These are phyloP conservation scores for Prinsepia uniflora DNA, from an alignment of 306 rosid species.

Conservation along the genomic window DNA sequence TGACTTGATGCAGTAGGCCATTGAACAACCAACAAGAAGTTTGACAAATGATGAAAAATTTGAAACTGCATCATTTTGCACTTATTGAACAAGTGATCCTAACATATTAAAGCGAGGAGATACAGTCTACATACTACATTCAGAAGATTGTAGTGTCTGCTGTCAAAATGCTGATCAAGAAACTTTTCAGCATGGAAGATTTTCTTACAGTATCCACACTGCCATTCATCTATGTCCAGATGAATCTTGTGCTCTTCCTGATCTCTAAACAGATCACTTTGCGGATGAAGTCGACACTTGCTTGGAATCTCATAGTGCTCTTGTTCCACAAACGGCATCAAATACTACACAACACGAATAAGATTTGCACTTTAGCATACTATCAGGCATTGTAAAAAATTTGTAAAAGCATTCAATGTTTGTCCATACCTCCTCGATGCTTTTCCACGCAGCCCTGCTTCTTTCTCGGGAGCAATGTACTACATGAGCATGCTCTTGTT, in stretches of 20 bases:
- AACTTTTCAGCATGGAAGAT: conserved; percentile 82
- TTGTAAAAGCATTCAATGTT: conserved; percentile 8
- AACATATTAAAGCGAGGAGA: conserved; percentile 29
- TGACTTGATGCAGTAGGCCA: neutral
- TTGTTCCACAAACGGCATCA: conserved; percentile 75
- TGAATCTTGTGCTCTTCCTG: conserved; percentile 87
- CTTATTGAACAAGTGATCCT: conserved; percentile 20
- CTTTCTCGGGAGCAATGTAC: conserved; percentile 91
- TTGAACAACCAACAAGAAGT: neutral
- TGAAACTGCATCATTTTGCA: conserved; percentile 15
- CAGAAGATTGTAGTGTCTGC: conserved; percentile 84
- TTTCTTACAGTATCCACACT: conserved; percentile 91
- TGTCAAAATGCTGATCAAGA: conserved; percentile 92
- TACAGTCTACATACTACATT: conserved; percentile 58
- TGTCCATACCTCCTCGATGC: conserved; percentile 56
- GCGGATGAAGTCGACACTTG: conserved; percentile 75
- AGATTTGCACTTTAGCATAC: conserved; percentile 21
- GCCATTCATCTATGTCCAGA: conserved; percentile 76
- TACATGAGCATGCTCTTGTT: conserved; percentile 48
- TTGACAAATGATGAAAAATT: neutral
- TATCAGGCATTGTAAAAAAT: conserved; percentile 5
- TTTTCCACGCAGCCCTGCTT: conserved; percentile 72
- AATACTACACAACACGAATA: conserved; percentile 51
- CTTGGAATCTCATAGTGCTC: conserved; percentile 58
- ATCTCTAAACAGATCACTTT: conserved; percentile 75